Evolutionary conservation across 345 rosid genomes (phyloP), one percentile per base, ranked within the genome.

Genomic region (Lumnitzera racemosa): DNA sequence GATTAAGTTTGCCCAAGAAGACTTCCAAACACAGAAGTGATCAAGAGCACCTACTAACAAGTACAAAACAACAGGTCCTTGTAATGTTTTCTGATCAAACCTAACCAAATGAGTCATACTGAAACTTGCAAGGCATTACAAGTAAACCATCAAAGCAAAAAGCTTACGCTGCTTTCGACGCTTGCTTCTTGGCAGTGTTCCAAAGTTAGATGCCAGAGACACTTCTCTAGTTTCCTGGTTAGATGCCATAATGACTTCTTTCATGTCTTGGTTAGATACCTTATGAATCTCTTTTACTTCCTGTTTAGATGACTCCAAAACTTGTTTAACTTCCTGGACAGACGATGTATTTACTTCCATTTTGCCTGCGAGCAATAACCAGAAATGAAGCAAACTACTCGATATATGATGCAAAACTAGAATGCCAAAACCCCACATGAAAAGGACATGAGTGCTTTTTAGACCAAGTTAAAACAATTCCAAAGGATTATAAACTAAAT

Each of bases 131-230:
- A 36, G 10, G 11, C 43, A 36, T 36, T 9, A 36, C 31, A 4
- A 36, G 43, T 51, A 47, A 15, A 66, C 52, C 55, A 56, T 24
- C 7, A 41, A 3, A 57, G 46, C 53, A 48, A 72, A 74, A 75
- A 20, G 36, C 71, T 55, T 76, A 82, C 85, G 67, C 60, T 61
- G 74, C 71, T 25, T 77, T 14, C 83, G 80, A 4, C 48, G 77
- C 74, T 73, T 79, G 70, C 67, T 50, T 55, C 46, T 56, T 14
- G 71, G 70, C 2, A 69, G 61, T 60, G 66, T 60, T 3, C 17
- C 48, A 53, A 58, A 61, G 58, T 57, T 51, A 50, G 72, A 56
- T 57, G 51, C 63, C 27, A 61, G 50, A 25, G 24, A 29, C 9
- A 47, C 52, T 15, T 63, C 58, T 49, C 64, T 17, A 24, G 47